Conservation (phyloP, 2,329 filamentous ascomycete genomes). For the Thyridium curvatum region DNA sequence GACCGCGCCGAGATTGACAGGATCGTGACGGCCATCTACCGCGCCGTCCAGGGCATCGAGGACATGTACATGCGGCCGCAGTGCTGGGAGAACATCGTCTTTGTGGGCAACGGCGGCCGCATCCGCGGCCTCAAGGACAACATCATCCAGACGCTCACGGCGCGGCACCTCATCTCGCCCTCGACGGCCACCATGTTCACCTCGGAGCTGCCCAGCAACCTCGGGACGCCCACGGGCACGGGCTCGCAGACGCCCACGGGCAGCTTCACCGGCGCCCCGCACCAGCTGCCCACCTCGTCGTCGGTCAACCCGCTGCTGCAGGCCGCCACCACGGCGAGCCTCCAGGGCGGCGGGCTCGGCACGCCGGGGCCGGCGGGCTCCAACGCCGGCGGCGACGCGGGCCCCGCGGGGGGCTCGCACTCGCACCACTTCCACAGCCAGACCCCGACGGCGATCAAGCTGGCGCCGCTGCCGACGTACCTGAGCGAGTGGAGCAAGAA, state of each 20-base stretch:
- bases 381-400: conserved; percentile 32
- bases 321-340: conserved; percentile 75
- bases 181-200: conserved; percentile 95
- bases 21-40: conserved; percentile 78
- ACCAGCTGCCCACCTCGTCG: conserved; percentile 43
- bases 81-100: conserved; percentile 87
- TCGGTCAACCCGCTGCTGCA: conserved; percentile 83
- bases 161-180: conserved; percentile 85
- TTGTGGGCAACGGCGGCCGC: conserved; percentile 79
- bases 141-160: conserved; percentile 69
- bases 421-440: conserved; percentile 53
- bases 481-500: conserved; percentile 86
- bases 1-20: conserved; percentile 70
- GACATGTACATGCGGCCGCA: conserved; percentile 78
- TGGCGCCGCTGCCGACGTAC: conserved; percentile 72
- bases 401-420: conserved; percentile 21
- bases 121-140: conserved; percentile 81
- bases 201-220: conserved; percentile 88
- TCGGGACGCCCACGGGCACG: conserved; percentile 85
- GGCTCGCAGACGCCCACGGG: conserved; percentile 84
- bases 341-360: conserved; percentile 38
- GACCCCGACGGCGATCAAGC: conserved; percentile 80
- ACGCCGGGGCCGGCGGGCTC: conserved; percentile 24
- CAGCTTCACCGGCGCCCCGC: conserved; percentile 46
- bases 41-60: conserved; percentile 73